A percentile compares a stretch with the other conserved stretches of the same genome.
Conservation (phyloP, 2,329 filamentous ascomycete genomes). For the Scytalidium lignicola region DNA sequence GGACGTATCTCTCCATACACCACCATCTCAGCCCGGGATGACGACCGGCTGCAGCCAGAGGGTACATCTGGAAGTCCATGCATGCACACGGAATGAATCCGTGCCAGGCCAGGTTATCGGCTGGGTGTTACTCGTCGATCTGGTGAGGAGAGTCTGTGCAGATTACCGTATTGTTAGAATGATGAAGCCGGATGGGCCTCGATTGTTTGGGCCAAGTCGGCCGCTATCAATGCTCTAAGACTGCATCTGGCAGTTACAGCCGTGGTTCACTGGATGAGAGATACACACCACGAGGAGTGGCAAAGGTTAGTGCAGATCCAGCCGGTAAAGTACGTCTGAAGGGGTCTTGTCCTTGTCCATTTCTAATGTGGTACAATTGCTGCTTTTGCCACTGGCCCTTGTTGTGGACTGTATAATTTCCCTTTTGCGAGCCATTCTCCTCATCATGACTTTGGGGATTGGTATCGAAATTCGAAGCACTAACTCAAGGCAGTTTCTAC, state of each 20-base stretch:
- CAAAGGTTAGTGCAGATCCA: not conserved
- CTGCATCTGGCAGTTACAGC: not conserved
- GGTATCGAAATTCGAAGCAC: too few relatives aligned
- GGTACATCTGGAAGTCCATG: not conserved
- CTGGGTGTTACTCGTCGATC: not conserved
- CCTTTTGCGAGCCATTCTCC: too few relatives aligned
- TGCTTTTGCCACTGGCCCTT: too few relatives aligned
- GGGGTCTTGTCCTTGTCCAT: too few relatives aligned
- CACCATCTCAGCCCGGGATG: not conserved
- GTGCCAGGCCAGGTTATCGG: not conserved
- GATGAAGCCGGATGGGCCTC: not conserved
- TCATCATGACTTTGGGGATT: too few relatives aligned
- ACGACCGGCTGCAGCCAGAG: not conserved
- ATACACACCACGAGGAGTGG: not conserved
- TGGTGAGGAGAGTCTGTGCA: not conserved
- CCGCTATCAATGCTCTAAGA: not conserved
- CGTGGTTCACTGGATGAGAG: not conserved
- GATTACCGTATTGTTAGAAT: not conserved
- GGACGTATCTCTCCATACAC: not conserved
- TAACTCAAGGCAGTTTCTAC: too few relatives aligned
- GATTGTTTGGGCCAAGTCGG: not conserved
- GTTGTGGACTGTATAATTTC: too few relatives aligned
- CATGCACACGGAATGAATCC: not conserved
- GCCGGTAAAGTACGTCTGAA: not conserved
- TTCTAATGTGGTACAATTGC: too few relatives aligned